These are phyloP conservation scores for Aureobasidium sp. DNA, from an alignment of 2,329 filamentous ascomycete genomes.

Conservation along the genomic window DNA sequence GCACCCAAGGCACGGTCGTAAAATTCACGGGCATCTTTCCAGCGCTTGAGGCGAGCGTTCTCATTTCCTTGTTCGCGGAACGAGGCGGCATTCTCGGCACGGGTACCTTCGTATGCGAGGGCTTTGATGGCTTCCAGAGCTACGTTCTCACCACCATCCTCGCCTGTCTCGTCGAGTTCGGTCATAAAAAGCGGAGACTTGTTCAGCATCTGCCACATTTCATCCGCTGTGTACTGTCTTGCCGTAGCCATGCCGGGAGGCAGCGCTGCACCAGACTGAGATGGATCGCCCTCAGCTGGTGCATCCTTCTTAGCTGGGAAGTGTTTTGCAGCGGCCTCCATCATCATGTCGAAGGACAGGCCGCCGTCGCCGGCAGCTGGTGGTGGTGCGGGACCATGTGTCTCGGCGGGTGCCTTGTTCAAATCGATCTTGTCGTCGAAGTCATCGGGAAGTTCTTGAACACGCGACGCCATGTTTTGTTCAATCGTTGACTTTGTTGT, in stretches of 20 bases:
- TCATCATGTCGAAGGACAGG: conserved; percentile 28
- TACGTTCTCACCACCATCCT: conserved; percentile 64
- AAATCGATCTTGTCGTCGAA: conserved; percentile 39
- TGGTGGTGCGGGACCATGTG: conserved; percentile 17
- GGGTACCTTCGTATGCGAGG: conserved; percentile 85
- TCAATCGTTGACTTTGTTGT: neutral
- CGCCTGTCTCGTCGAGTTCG: conserved; percentile 57
- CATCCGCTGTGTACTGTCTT: conserved; percentile 50
- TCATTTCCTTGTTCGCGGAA: conserved; percentile 95
- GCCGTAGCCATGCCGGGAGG: conserved; percentile 54
- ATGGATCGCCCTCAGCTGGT: conserved; percentile 16
- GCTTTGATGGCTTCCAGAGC: conserved; percentile 82
- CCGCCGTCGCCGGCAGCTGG: conserved; percentile 28
- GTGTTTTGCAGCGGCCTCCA: conserved; percentile 7
- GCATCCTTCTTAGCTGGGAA: conserved; percentile 17
- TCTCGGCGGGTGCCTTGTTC: conserved; percentile 27
- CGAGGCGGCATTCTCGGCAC: conserved; percentile 70
- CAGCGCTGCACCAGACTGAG: conserved; percentile 37
- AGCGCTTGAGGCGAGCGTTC: conserved; percentile 64
- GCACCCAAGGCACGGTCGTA: conserved; percentile 81
- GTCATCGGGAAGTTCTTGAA: conserved; percentile 46
- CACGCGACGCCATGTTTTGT: conserved; percentile 19
- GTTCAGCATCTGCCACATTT: conserved; percentile 59
- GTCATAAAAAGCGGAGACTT: conserved; percentile 92
- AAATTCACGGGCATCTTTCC: conserved; percentile 80